A percentile compares a stretch with the other conserved stretches of the same genome.
Conservation (phyloP, 306 rosid genomes). For the Pyrus bretschneideri region DNA sequence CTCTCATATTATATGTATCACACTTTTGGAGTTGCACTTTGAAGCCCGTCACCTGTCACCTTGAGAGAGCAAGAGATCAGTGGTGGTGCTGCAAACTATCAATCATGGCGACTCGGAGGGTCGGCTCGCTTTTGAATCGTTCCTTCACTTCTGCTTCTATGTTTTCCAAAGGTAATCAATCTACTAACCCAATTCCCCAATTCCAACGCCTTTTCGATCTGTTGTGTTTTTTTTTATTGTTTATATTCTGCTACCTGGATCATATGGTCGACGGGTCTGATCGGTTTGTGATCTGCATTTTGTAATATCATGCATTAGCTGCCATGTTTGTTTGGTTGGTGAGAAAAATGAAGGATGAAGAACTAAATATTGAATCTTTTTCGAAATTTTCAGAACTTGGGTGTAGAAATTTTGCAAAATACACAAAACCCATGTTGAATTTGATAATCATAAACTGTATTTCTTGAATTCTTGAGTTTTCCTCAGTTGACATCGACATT, state of each 20-base stretch:
- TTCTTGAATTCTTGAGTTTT: background rate
- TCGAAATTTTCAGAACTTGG: background rate
- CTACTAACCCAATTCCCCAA: background rate
- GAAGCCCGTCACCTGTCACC: constrained; percentile 28
- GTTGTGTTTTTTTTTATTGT: background rate
- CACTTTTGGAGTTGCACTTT: too few relatives aligned
- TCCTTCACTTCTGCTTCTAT: constrained; percentile 43
- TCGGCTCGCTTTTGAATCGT: constrained; percentile 43
- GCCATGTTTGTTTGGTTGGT: background rate
- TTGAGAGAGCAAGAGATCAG: background rate
- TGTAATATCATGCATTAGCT: background rate
- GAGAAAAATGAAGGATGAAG: background rate
- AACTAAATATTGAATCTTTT: background rate
- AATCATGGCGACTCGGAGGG: constrained; percentile 51
- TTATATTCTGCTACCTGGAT: background rate
- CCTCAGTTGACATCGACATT: background rate
- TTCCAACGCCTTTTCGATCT: background rate
- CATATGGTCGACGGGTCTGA: background rate
- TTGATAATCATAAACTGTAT: background rate
- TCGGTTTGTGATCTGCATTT: background rate
- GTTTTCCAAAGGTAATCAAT: constrained; percentile 35
- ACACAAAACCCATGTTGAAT: background rate
- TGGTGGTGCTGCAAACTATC: background rate
- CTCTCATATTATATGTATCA: too few relatives aligned
- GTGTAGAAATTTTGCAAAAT: background rate